Conservation (phyloP, 176 grass and related monocot species). For the Thalia dealbata region DNA sequence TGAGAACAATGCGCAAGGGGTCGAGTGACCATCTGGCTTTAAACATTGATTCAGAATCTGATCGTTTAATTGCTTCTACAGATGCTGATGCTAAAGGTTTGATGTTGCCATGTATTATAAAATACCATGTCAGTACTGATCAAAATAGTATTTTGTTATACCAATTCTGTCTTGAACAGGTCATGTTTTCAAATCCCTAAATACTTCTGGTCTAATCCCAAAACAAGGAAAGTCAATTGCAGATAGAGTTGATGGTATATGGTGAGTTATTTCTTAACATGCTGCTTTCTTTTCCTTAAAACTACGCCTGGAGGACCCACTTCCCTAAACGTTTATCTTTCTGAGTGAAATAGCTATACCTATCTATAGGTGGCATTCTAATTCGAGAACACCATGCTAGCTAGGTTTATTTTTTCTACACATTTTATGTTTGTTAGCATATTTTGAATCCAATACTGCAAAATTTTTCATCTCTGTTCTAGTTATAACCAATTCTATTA, state of each 20-base stretch:
- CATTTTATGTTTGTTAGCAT: too few relatives aligned
- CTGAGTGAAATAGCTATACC: background rate
- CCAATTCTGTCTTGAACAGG: constrained; percentile 39
- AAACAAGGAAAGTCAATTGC: constrained; percentile 87
- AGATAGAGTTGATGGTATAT: constrained; percentile 80
- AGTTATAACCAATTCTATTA: too few relatives aligned
- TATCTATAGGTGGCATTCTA: background rate
- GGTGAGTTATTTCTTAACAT: constrained; percentile 41
- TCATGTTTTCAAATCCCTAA: constrained; percentile 85
- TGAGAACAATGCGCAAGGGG: constrained; percentile 70
- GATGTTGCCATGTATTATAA: background rate
- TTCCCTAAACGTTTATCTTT: background rate
- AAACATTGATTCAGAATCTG: constrained; percentile 71
- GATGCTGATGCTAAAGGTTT: constrained; percentile 91
- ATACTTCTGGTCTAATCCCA: constrained; percentile 81
- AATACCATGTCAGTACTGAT: background rate
- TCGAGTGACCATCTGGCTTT: constrained; percentile 88
- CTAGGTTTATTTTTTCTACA: background rate
- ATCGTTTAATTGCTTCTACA: constrained; percentile 50
- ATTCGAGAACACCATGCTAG: background rate
- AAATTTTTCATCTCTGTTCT: too few relatives aligned
- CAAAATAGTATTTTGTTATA: background rate
- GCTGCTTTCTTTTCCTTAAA: background rate
- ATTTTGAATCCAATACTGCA: too few relatives aligned
- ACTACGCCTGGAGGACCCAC: background rate